Evolutionary conservation across 148 eudicot species (phyloP).

Genomic region (Bassia scoparia): DNA sequence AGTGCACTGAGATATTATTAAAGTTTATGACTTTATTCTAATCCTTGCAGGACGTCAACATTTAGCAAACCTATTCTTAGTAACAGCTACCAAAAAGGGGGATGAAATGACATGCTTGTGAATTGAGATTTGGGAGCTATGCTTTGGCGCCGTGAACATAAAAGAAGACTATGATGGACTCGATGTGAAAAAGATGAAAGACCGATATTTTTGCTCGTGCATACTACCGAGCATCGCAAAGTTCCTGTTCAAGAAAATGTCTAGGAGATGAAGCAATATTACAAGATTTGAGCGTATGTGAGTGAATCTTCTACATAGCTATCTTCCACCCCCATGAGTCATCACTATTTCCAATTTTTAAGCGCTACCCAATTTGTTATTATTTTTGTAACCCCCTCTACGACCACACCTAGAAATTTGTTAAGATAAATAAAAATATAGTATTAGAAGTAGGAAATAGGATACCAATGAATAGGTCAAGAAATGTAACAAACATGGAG

Average conservation of each 20-base stretch:
- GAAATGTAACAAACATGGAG: neutral
- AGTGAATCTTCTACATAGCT: slow-evolving; percentile 73
- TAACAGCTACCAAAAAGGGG: slow-evolving; percentile 26
- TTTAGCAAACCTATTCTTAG: slow-evolving; percentile 29
- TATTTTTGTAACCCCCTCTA: neutral
- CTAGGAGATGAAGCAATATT: slow-evolving; percentile 84
- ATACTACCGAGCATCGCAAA: slow-evolving; percentile 96
- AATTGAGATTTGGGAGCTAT: slow-evolving; percentile 82
- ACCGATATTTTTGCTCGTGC: slow-evolving; percentile 86
- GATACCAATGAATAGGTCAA: neutral
- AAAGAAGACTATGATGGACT: slow-evolving; percentile 75
- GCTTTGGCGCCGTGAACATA: slow-evolving; percentile 69
- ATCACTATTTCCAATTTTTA: neutral
- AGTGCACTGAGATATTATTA: neutral
- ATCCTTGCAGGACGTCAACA: slow-evolving; percentile 40
- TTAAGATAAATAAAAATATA: neutral
- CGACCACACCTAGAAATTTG: neutral
- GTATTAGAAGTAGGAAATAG: neutral
- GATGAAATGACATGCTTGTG: slow-evolving; percentile 65
- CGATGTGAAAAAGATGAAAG: slow-evolving; percentile 77
- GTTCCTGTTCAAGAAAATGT: slow-evolving; percentile 70
- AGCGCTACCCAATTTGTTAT: neutral
- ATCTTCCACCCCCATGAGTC: slow-evolving; percentile 84
- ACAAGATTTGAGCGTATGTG: slow-evolving; percentile 90
- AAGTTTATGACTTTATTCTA: neutral